These are phyloP conservation scores for Paragyromitra xinjiangensis DNA, from an alignment of 495 filamentous ascomycete genomes.

Conservation along the genomic window DNA sequence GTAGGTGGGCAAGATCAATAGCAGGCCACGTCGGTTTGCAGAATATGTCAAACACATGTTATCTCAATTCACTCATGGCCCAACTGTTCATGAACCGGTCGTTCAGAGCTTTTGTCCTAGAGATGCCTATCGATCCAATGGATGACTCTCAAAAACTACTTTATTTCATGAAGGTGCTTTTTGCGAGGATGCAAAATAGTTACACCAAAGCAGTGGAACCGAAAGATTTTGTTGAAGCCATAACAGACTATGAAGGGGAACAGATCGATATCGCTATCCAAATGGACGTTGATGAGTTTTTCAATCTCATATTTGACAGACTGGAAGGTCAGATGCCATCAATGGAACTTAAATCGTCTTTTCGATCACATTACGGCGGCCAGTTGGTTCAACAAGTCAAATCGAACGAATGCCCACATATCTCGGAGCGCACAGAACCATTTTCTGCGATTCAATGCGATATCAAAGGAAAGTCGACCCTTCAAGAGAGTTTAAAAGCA, in stretches of 20 bases:
- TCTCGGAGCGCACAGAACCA: slow-evolving; percentile 86
- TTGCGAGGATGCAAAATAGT: slow-evolving; percentile 85
- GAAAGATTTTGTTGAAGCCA: slow-evolving; percentile 72
- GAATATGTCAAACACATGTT: slow-evolving; percentile 97
- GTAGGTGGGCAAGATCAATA: slow-evolving; percentile 71
- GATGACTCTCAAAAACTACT: slow-evolving; percentile 72
- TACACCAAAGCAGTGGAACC: slow-evolving; percentile 77
- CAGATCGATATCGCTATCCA: slow-evolving; percentile 87
- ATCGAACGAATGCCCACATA: slow-evolving; percentile 91
- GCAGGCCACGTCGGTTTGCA: slow-evolving; percentile 83
- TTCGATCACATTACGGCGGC: slow-evolving; percentile 88
- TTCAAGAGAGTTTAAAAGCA: slow-evolving; percentile 87
- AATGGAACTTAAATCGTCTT: slow-evolving; percentile 72
- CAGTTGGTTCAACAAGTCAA: slow-evolving; percentile 94
- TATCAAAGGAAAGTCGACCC: slow-evolving; percentile 86
- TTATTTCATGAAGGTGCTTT: slow-evolving; percentile 78
- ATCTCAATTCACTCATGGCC: slow-evolving; percentile 92
- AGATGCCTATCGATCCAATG: slow-evolving; percentile 66
- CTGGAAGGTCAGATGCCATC: slow-evolving; percentile 84
- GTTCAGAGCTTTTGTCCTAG: slow-evolving; percentile 86
- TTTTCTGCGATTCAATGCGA: slow-evolving; percentile 98
- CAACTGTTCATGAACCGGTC: slow-evolving; percentile 96
- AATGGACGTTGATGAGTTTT: slow-evolving; percentile 99
- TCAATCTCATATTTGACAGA: slow-evolving; percentile 88
- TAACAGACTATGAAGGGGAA: slow-evolving; percentile 83